Evolutionary conservation across 306 rosid genomes (phyloP).

Genomic region (Prunus campanulata): DNA sequence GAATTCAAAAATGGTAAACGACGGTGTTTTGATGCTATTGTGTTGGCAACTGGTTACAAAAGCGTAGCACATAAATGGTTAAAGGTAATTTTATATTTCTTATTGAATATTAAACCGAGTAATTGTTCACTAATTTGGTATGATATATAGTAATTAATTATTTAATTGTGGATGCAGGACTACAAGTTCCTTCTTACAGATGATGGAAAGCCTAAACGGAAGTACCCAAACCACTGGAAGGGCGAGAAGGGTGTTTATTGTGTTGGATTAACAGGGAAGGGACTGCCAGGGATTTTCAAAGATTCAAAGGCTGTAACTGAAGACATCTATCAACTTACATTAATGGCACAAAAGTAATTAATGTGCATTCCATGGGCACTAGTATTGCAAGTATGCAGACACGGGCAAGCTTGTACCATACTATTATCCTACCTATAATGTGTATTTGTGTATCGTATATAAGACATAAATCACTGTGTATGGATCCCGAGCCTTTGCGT

Average conservation of each 20-base stretch:
- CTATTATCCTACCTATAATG: no score
- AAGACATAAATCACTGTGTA: no score
- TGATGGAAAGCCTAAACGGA: constrained; percentile 45
- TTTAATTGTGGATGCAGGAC: constrained; percentile 22
- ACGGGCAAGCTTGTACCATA: no score
- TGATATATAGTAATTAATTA: not conserved
- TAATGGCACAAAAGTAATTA: not conserved
- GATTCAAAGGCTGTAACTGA: not conserved
- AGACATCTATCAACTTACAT: not conserved
- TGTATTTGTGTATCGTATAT: no score
- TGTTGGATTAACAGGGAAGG: constrained; percentile 51
- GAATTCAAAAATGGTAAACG: constrained; percentile 4
- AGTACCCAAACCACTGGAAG: constrained; percentile 54
- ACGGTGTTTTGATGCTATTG: constrained; percentile 2
- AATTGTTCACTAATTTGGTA: not conserved
- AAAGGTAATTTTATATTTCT: not conserved
- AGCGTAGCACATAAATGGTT: constrained; percentile 14
- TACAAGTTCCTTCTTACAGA: constrained; percentile 45
- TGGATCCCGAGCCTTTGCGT: no score
- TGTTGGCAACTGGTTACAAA: constrained; percentile 8
- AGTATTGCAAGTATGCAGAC: no score
- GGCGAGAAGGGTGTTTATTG: constrained; percentile 61
- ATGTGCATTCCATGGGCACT: no score
- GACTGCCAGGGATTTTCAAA: constrained; percentile 34
- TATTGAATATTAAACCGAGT: no score